Conservation (phyloP, 1,284 basidiomycete genomes). For the Vanrija sp. region DNA sequence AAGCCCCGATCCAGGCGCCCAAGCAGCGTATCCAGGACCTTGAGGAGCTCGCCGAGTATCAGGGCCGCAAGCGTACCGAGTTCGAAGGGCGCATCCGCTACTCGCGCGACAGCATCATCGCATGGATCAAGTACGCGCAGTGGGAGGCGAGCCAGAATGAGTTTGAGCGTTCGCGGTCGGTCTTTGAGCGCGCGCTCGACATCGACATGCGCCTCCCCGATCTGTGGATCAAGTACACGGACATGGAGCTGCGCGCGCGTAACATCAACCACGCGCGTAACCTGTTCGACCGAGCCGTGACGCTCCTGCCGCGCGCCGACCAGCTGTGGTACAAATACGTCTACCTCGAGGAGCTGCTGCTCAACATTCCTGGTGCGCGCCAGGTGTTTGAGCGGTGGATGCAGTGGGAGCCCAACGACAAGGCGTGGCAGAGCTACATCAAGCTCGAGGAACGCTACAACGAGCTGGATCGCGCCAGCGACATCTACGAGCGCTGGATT, state of each 20-base stretch:
- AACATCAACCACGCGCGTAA: constrained; percentile 97
- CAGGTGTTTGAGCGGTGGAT: constrained; percentile 99
- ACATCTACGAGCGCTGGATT: constrained; percentile 93
- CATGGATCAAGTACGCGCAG: constrained; percentile 60
- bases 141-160: constrained; percentile 95
- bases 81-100: constrained; percentile 93
- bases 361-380: constrained; percentile 90
- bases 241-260: constrained; percentile 94
- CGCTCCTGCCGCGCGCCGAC: constrained; percentile 89
- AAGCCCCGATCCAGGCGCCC: constrained; percentile 83
- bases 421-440: constrained; percentile 97
- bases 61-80: constrained; percentile 89
- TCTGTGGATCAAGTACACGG: constrained; percentile 94
- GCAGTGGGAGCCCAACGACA: constrained; percentile 99
- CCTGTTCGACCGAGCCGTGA: constrained; percentile 93
- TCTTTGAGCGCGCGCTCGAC: constrained; percentile 95
- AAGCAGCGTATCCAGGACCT: constrained; percentile 93
- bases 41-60: constrained; percentile 94
- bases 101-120: constrained; percentile 59
- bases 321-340: constrained; percentile 96
- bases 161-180: constrained; percentile 84
- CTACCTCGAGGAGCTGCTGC: constrained; percentile 93
- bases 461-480: constrained; percentile 85
- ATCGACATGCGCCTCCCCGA: constrained; percentile 85
- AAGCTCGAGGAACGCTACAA: constrained; percentile 92